Base-by-base conservation (phyloP, 768 basidiomycete genomes). In the Kwoniella dendrophila region DNA sequence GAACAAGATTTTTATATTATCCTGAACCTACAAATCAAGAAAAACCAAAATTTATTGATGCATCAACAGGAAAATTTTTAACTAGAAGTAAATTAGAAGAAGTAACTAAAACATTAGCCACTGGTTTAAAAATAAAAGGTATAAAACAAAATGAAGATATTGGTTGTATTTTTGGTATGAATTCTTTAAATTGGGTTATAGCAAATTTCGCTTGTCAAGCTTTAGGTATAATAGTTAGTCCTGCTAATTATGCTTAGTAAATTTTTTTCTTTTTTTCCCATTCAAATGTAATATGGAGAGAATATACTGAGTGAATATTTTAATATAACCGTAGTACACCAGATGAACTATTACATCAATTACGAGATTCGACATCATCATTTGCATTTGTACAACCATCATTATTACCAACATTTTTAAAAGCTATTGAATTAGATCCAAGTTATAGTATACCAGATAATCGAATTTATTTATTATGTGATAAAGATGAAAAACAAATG, bases 321-420 rank as follows among this genome's bases (percentile, higher is more conserved):
- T 16, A 7, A 8, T 14, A n/a, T 33, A 4, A 20, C 16, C 82
- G 83, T 0, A 92, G 90, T 70, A 88, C 86, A 3, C 75, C 86
- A 2, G 72, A 79, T 7, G 92, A 94, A 72, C 83, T 93, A 0
- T 82, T 81, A 0, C 85, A 86, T 76, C 92, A 94, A 73, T 87
- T 88, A 61, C 78, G 65, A 12, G 86, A 93, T 71, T 87, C 86
- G 54, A 79, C 83, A 2, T 87, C 92, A 0, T 81, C 82, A 50
- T 65, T 88, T 20, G 75, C 92, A 26, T 85, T 91, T 57, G 82
- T 84, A 11, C 85, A 85, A 59, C 88, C 89, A n/a, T 81, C 84
- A 0, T 81, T 88, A 4, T 63, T 90, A 1, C 72, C 81, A 0
- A 80, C 83, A n/a, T 85, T 85, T 12, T 80, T 83, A 18, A 81